These are phyloP conservation scores for Epichloe aotearoae DNA, from an alignment of 2,329 filamentous ascomycete species.

Conservation along the genomic window DNA sequence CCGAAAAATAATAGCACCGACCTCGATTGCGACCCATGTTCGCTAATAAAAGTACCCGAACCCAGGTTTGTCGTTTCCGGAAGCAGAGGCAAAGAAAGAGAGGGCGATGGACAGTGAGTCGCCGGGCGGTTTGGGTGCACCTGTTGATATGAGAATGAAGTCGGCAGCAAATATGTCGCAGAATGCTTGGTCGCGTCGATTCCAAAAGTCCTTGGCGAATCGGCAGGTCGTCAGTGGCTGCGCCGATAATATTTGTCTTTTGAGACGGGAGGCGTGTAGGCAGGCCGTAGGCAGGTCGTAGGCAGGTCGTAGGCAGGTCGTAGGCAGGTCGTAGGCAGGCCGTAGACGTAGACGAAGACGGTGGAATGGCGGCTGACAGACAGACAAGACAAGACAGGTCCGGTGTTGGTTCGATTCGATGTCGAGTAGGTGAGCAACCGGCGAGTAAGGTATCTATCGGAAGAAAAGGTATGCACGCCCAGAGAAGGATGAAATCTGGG, in stretches of 20 bases:
- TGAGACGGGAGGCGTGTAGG: background rate
- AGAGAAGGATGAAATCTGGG: background rate
- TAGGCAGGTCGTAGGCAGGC: background rate
- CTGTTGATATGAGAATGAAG: background rate
- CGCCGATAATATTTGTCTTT: background rate
- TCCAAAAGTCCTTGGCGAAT: background rate
- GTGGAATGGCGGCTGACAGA: background rate
- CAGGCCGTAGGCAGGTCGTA: background rate
- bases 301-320: background rate
- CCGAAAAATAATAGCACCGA: constrained; percentile 22
- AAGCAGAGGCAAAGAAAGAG: background rate
- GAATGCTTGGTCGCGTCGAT: background rate
- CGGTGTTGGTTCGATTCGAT: background rate
- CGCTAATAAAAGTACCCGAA: background rate
- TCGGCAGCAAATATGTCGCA: background rate
- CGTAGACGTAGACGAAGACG: background rate
- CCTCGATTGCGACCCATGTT: constrained; percentile 43
- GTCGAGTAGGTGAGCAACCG: background rate
- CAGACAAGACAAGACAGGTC: background rate
- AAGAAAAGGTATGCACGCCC: background rate
- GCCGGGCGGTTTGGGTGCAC: background rate
- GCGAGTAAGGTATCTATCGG: background rate
- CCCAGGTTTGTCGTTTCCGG: background rate
- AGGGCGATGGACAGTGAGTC: background rate
- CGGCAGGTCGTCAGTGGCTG: background rate